phyloP scores from a whole-genome alignment of 352 stramenopile species.

The Phytophthora capsici region DNA sequence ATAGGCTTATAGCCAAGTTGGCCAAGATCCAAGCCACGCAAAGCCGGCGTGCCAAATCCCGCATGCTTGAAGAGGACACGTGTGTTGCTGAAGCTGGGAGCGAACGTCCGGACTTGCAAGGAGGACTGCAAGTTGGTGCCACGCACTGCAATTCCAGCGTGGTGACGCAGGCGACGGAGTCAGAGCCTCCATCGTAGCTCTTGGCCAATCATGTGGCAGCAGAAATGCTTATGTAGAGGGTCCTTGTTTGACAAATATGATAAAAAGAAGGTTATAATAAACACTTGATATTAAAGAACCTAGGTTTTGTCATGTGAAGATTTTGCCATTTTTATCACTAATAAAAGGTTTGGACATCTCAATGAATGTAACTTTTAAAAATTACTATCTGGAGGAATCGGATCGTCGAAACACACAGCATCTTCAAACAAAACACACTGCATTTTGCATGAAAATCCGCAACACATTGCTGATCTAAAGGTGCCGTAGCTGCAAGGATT shows the following conservation, averaged over 20 bases:
- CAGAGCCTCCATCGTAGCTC: background rate
- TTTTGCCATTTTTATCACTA: too few relatives aligned
- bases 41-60: slow-evolving; percentile 8
- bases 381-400: background rate
- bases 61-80: slow-evolving; percentile 16
- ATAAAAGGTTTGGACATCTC: too few relatives aligned
- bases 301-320: too few relatives aligned
- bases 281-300: background rate
- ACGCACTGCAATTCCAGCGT: slow-evolving; percentile 7
- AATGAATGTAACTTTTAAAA: background rate
- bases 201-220: slow-evolving; percentile 16
- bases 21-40: background rate
- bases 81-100: background rate
- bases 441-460: background rate
- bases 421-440: background rate
- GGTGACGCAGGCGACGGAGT: slow-evolving; percentile 21
- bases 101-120: slow-evolving; percentile 8
- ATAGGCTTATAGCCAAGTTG: background rate
- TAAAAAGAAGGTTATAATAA: background rate
- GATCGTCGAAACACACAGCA: background rate
- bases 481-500: background rate
- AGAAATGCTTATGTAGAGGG: background rate
- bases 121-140: background rate
- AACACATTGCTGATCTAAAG: background rate
- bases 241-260: slow-evolving; percentile 10